phyloP scores from a whole-genome alignment of 2,329 filamentous ascomycete genomes.

The Sclerotiophoma versabilis region DNA sequence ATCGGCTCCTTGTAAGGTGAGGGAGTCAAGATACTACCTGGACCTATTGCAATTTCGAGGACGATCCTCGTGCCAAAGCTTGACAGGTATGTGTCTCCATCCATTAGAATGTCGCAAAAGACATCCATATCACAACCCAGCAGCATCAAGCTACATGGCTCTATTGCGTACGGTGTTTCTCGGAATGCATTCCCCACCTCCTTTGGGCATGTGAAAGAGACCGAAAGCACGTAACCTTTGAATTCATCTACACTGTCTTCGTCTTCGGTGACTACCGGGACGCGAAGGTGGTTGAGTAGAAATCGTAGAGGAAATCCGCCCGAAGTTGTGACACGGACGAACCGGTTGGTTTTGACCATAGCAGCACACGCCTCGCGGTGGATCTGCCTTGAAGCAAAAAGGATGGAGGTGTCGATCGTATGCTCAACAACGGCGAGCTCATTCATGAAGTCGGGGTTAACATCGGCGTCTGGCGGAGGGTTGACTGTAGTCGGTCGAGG shows the following conservation, averaged over 20 bases:
- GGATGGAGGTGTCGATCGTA: constrained; percentile 14
- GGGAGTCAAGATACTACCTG: neutral
- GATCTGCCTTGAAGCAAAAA: constrained; percentile 14
- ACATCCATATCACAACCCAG: constrained; percentile 20
- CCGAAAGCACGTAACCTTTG: constrained; percentile 21
- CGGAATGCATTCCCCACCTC: neutral
- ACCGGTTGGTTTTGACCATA: constrained; percentile 28
- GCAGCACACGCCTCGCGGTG: constrained; percentile 22
- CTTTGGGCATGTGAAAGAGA: constrained; percentile 8
- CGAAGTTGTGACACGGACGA: constrained; percentile 16
- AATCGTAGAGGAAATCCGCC: constrained; percentile 9
- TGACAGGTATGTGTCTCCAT: constrained; percentile 10
- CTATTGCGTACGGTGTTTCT: neutral
- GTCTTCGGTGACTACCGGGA: constrained; percentile 16
- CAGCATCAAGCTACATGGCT: constrained; percentile 14
- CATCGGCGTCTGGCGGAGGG: neutral
- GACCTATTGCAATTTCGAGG: constrained; percentile 18
- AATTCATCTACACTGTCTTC: constrained; percentile 7
- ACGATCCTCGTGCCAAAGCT: constrained; percentile 6
- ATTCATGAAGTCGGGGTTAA: neutral
- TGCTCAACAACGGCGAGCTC: neutral
- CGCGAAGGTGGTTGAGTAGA: neutral
- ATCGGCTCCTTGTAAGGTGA: constrained; percentile 7
- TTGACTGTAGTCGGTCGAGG: neutral
- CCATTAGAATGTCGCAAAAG: constrained; percentile 19